These are phyloP conservation scores for Populus nigra DNA, from an alignment of 345 rosid genomes.

Conservation along the genomic window DNA sequence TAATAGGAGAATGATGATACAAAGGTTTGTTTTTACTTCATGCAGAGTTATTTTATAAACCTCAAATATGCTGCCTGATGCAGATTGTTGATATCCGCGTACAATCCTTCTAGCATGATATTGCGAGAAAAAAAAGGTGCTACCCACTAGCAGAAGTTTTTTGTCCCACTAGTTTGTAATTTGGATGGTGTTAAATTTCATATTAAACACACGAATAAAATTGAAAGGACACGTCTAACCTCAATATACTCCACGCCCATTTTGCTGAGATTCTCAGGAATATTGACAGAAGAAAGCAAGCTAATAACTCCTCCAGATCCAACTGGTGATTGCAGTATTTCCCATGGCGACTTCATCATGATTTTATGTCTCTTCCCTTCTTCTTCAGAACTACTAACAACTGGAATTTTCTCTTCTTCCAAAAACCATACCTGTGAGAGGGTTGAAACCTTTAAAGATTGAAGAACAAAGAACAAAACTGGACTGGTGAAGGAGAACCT, in stretches of 20 bases:
- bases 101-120: too few relatives aligned
- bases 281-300: conserved; percentile 51
- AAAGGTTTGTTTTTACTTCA: too few relatives aligned
- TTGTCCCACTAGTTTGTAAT: too few relatives aligned
- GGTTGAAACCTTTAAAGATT: conserved; percentile 4
- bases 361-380: conserved; percentile 57
- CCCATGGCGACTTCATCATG: conserved; percentile 94
- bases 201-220: neutral
- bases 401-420: conserved; percentile 75
- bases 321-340: conserved; percentile 71
- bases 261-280: conserved; percentile 50
- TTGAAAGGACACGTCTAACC: conserved; percentile 39
- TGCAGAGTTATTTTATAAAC: too few relatives aligned
- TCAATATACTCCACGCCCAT: conserved; percentile 60
- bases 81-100: too few relatives aligned
- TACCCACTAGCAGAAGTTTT: too few relatives aligned
- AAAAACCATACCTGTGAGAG: conserved; percentile 67
- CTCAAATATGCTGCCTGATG: too few relatives aligned
- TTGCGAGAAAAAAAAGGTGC: too few relatives aligned
- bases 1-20: too few relatives aligned
- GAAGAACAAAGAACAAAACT: conserved; percentile 5
- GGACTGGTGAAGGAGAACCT: neutral
- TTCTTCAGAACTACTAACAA: conserved; percentile 49
- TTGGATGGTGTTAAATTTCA: neutral
- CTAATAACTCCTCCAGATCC: conserved; percentile 74